A percentile compares a stretch with the other conserved stretches of the same genome.
phyloP scores from a whole-genome alignment of 2,329 filamentous ascomycete species.

The Seiridium cupressi region DNA sequence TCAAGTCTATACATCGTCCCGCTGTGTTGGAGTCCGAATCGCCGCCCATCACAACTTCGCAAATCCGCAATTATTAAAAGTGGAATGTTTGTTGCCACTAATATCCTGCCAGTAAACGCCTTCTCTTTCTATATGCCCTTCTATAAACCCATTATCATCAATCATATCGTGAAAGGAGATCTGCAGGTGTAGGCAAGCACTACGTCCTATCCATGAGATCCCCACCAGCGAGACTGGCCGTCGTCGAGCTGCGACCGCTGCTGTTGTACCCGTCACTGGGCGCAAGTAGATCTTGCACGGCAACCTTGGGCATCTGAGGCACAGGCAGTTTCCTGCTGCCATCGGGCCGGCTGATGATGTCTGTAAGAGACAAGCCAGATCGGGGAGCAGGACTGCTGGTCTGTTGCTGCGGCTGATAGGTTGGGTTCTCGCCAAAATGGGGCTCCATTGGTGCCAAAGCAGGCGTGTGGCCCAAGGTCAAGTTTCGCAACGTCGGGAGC shows the following conservation, averaged over 20 bases:
- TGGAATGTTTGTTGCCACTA: conserved; percentile 8
- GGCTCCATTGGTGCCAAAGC: conserved; percentile 60
- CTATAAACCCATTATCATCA: conserved; percentile 27
- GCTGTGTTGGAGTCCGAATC: conserved; percentile 16
- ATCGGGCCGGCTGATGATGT: conserved; percentile 89
- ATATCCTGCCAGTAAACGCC: conserved; percentile 17
- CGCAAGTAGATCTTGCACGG: conserved; percentile 80
- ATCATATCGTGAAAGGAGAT: conserved; percentile 22
- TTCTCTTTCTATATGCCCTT: conserved; percentile 27
- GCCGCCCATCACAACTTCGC: conserved; percentile 10
- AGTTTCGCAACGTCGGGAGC: conserved; percentile 76
- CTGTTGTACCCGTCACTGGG: conserved; percentile 62
- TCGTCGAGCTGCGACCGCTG: conserved; percentile 75
- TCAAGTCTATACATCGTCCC: conserved; percentile 22
- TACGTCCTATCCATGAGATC: conserved; percentile 61
- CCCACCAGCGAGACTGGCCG: conserved; percentile 73
- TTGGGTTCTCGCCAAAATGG: conserved; percentile 41
- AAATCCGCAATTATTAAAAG: conserved; percentile 21
- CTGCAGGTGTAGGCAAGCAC: conserved; percentile 3
- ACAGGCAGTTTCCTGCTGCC: conserved; percentile 87
- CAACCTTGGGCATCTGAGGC: conserved; percentile 85
- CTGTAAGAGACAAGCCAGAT: conserved; percentile 77
- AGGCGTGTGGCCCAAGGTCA: conserved; percentile 54
- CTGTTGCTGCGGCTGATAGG: conserved; percentile 43
- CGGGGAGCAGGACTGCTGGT: conserved; percentile 49